A percentile compares a stretch with the other conserved stretches of the same genome.
Conservation (phyloP, 2,329 filamentous ascomycete species). For the Aschersonia sp. region DNA sequence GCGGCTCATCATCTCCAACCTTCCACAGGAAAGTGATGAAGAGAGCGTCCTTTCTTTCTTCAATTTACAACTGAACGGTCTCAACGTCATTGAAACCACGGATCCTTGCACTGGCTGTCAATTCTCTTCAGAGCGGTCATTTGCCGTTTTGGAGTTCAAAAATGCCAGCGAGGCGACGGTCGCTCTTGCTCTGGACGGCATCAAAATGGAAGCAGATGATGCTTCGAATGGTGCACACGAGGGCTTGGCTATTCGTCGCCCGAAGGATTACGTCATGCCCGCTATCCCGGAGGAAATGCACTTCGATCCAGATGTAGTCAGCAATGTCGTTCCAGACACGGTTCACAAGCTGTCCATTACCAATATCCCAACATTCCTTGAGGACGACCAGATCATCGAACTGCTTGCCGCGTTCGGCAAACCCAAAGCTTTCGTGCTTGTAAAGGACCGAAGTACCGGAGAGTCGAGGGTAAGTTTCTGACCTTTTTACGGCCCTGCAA, state of each 20-base stretch:
- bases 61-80: constrained; percentile 90
- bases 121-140: constrained; percentile 62
- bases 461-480: constrained; percentile 57
- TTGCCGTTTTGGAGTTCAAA: constrained; percentile 86
- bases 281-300: constrained; percentile 58
- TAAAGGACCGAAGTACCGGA: constrained; percentile 72
- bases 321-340: constrained; percentile 73
- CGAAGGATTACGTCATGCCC: constrained; percentile 95
- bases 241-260: constrained; percentile 65
- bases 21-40: constrained; percentile 59
- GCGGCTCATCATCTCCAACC: constrained; percentile 75
- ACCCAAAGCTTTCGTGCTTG: constrained; percentile 79
- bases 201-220: constrained; percentile 67
- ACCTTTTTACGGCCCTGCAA: background rate
- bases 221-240: constrained; percentile 37
- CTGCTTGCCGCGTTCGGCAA: constrained; percentile 83
- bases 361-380: constrained; percentile 77
- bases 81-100: constrained; percentile 73
- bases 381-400: constrained; percentile 83
- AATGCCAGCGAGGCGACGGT: constrained; percentile 77
- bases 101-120: constrained; percentile 80
- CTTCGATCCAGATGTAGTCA: constrained; percentile 63
- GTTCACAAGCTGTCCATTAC: constrained; percentile 90
- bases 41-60: constrained; percentile 73
- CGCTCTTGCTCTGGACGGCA: constrained; percentile 78